Percentiles rank a stretch among this genome's conserved stretches.
These are phyloP conservation scores for Trichoderma sp. DNA, from an alignment of 2,329 filamentous ascomycete species.

Conservation along the genomic window DNA sequence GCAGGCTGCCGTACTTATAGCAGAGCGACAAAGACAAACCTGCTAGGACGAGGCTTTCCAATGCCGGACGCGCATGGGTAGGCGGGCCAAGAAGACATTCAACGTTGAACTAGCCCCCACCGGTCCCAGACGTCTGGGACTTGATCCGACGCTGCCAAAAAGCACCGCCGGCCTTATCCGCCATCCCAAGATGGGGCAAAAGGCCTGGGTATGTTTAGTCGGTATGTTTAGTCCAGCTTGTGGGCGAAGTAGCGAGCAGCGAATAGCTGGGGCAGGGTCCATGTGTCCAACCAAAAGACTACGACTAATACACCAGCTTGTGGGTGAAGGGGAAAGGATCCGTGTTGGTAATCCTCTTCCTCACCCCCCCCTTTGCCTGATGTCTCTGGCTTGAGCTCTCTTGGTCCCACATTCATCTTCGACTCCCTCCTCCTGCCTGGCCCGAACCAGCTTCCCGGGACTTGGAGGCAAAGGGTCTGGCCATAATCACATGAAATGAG, in stretches of 20 bases:
- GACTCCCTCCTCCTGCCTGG: background rate
- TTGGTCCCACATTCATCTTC: background rate
- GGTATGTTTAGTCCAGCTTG: too few species aligned
- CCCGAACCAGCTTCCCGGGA: conserved; percentile 24
- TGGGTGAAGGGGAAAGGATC: background rate
- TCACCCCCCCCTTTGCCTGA: background rate
- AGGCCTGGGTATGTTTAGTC: too few species aligned
- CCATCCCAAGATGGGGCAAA: background rate
- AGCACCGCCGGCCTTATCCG: conserved; percentile 7
- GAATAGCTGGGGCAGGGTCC: background rate
- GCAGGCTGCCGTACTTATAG: too few species aligned
- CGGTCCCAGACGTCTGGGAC: conserved; percentile 12
- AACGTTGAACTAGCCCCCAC: background rate
- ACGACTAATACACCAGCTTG: background rate
- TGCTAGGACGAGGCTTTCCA: background rate
- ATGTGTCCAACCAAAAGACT: background rate
- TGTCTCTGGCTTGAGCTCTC: background rate
- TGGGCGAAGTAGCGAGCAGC: background rate
- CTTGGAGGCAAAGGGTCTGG: conserved; percentile 10
- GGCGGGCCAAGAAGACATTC: background rate
- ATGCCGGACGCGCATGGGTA: background rate
- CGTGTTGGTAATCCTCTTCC: background rate
- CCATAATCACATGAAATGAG: background rate
- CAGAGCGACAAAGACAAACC: too few species aligned
- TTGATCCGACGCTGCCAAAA: background rate